Percentiles rank a stretch among this genome's conserved stretches.
These are phyloP conservation scores for Macrotyloma uniflorum DNA, from an alignment of 306 rosid species.

Conservation along the genomic window DNA sequence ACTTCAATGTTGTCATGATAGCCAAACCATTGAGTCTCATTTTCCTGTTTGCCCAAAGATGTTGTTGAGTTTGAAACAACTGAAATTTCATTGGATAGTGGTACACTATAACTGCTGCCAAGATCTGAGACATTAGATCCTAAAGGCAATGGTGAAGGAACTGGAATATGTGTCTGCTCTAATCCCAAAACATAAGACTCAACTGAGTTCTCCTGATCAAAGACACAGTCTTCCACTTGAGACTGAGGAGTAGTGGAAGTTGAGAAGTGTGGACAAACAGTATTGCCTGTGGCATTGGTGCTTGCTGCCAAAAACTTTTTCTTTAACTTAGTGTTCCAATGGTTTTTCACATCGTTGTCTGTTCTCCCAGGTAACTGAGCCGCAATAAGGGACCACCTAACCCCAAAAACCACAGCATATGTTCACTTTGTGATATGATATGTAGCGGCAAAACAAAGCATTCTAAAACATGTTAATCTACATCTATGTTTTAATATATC, in stretches of 20 bases:
- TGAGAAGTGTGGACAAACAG: slow-evolving; percentile 14
- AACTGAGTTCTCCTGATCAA: not conserved
- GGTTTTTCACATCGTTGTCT: slow-evolving; percentile 45
- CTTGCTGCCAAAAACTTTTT: slow-evolving; percentile 34
- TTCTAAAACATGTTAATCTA: not conserved
- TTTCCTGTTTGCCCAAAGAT: slow-evolving; percentile 21
- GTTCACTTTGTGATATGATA: not conserved
- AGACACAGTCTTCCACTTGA: slow-evolving; percentile 18
- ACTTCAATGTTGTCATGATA: slow-evolving; percentile 8
- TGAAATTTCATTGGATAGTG: slow-evolving; percentile 11
- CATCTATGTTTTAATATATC: not conserved
- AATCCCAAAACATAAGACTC: slow-evolving; percentile 1
- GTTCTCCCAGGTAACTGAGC: slow-evolving; percentile 47
- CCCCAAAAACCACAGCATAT: not conserved
- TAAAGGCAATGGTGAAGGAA: slow-evolving; percentile 13
- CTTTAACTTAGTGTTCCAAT: slow-evolving; percentile 45
- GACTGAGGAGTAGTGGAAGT: slow-evolving; percentile 18
- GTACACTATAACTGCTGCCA: not conserved
- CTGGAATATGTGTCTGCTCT: slow-evolving; percentile 15
- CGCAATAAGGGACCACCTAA: slow-evolving; percentile 46
- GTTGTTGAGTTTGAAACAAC: not conserved
- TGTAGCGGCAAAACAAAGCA: not conserved
- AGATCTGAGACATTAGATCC: slow-evolving; percentile 13
- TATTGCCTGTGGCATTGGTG: not conserved
- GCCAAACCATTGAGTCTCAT: slow-evolving; percentile 19